Conservation (phyloP, 495 filamentous ascomycete genomes). For the Cryomyces minteri region DNA sequence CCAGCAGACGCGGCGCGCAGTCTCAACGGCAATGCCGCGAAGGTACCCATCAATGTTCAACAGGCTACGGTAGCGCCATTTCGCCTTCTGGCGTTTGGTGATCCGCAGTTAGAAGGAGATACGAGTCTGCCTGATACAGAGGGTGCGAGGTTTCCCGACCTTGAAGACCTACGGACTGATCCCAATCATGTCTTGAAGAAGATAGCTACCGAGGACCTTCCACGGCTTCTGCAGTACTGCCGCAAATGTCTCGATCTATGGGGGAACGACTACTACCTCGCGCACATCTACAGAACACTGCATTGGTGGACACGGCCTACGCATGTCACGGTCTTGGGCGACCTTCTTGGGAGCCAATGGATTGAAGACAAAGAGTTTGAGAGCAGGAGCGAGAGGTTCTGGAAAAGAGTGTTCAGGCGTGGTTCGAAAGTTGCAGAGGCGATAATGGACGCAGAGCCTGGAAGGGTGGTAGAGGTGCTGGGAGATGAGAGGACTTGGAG, state of each 20-base stretch:
- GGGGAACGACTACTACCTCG: constrained; percentile 89
- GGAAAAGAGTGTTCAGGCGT: constrained; percentile 60
- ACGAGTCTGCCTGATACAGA: constrained; percentile 50
- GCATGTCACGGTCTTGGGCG: constrained; percentile 77
- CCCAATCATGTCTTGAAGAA: constrained; percentile 9
- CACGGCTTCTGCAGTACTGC: constrained; percentile 35
- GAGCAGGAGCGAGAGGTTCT: constrained; percentile 51
- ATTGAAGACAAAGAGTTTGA: constrained; percentile 70
- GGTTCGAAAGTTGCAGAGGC: constrained; percentile 34
- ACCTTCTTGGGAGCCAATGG: constrained; percentile 95
- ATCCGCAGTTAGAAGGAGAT: constrained; percentile 92
- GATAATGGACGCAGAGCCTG: constrained; percentile 10
- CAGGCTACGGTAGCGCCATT: constrained; percentile 39
- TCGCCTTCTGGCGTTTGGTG: constrained; percentile 73
- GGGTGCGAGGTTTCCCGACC: constrained; percentile 39
- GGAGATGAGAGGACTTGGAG: constrained; percentile 43
- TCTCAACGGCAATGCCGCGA: neutral
- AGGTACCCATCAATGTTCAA: neutral
- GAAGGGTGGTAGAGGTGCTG: constrained; percentile 21
- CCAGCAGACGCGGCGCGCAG: neutral
- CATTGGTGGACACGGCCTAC: constrained; percentile 68
- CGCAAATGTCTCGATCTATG: constrained; percentile 73
- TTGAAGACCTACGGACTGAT: constrained; percentile 13
- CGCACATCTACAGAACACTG: constrained; percentile 77
- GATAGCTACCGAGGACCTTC: constrained; percentile 30